A percentile compares a stretch with the other conserved stretches of the same genome.
phyloP scores from a whole-genome alignment of 768 basidiomycete genomes.

The Rhodotorula kratochvilovae region DNA sequence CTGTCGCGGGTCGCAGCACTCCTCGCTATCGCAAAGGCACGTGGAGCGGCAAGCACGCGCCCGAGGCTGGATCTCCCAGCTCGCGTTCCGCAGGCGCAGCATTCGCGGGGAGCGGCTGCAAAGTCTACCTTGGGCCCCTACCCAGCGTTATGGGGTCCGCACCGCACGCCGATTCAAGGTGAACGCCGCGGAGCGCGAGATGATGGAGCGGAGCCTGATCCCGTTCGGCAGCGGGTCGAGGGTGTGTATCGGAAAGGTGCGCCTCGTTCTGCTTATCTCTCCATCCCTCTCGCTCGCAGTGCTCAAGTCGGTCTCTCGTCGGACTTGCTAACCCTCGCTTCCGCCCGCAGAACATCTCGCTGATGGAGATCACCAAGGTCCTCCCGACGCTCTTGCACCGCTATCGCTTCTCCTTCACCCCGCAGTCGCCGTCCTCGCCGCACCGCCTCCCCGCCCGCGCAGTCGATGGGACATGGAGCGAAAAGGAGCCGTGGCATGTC shows the following conservation, averaged over 20 bases:
- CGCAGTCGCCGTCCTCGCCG: not conserved
- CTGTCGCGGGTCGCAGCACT: too few relatives aligned
- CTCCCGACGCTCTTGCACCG: not conserved
- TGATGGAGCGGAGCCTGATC: not conserved
- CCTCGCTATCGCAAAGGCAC: too few relatives aligned
- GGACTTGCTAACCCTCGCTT: too few relatives aligned
- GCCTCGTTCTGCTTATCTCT: too few relatives aligned
- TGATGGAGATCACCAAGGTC: constrained; percentile 2
- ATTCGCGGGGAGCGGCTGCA: too few relatives aligned
- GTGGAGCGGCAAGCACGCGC: too few relatives aligned
- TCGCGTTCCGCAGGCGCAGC: too few relatives aligned
- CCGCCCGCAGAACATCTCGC: not conserved
- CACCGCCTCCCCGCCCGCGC: not conserved
- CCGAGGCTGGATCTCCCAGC: too few relatives aligned
- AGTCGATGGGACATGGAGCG: not conserved
- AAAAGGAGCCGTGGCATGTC: not conserved
- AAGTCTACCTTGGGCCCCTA: too few relatives aligned
- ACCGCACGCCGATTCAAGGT: not conserved
- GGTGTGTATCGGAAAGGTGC: not conserved
- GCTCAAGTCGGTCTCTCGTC: too few relatives aligned
- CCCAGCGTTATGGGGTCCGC: not conserved
- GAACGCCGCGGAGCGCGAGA: not conserved
- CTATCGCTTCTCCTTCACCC: not conserved
- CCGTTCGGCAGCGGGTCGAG: not conserved
- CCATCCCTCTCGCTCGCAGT: too few relatives aligned